Percentiles rank a stretch among this genome's conserved stretches.
Conservation (phyloP, 352 stramenopile species). For the Globisporangium uncinulatum region DNA sequence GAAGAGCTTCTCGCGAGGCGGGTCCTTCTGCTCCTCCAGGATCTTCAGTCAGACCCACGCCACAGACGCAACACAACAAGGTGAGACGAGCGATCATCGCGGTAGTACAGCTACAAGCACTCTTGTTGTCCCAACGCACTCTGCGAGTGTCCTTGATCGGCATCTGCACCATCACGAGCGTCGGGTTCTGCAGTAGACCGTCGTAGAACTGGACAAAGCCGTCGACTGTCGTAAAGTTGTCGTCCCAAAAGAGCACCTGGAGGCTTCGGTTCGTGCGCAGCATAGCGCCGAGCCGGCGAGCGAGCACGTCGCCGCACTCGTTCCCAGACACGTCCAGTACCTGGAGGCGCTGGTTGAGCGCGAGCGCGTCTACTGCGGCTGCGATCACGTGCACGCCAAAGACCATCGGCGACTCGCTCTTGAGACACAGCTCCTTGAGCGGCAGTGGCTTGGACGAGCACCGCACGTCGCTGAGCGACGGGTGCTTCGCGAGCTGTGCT, state of each 20-base stretch:
- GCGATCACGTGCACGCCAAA: constrained; percentile 50
- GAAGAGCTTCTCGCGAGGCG: constrained; percentile 65
- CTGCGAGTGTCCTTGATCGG: constrained; percentile 71
- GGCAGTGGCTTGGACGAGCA: constrained; percentile 22
- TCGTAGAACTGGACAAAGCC: constrained; percentile 65
- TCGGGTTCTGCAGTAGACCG: constrained; percentile 48
- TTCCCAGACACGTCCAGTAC: constrained; percentile 76
- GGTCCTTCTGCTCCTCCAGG: constrained; percentile 59
- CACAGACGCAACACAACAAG: too few species aligned
- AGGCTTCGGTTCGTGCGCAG: constrained; percentile 54
- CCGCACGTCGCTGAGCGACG: constrained; percentile 1
- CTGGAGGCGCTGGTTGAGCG: constrained; percentile 33
- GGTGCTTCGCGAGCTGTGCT: background rate
- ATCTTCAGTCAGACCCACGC: constrained; percentile 28
- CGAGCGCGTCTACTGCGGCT: constrained; percentile 37
- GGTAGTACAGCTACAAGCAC: too few species aligned
- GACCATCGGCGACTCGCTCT: constrained; percentile 37
- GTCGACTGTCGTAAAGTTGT: constrained; percentile 66
- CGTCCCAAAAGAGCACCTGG: constrained; percentile 71
- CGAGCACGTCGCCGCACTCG: constrained; percentile 58
- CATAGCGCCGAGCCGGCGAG: constrained; percentile 30
- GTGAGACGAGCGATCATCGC: too few species aligned
- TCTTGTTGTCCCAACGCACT: constrained; percentile 19
- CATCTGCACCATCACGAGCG: constrained; percentile 66
- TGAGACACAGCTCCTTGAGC: constrained; percentile 55